These are phyloP conservation scores for Globisporangium takayamanum DNA, from an alignment of 352 stramenopile species.

Conservation along the genomic window DNA sequence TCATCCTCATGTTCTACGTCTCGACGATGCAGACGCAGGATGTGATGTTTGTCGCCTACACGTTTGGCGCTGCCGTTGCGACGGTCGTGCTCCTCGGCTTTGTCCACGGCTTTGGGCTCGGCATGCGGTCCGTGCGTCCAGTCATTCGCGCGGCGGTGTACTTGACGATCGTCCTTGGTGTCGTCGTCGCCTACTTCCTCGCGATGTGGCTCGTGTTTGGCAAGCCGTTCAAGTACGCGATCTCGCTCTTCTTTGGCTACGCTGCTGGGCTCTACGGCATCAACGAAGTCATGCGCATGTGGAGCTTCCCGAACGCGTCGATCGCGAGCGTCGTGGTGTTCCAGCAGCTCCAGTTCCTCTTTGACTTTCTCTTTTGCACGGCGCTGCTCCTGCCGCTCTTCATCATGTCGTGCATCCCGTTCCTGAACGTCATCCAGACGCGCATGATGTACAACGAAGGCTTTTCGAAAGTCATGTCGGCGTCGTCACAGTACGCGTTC, in stretches of 20 bases:
- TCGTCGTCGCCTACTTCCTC: constrained; percentile 57
- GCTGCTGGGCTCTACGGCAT: constrained; percentile 66
- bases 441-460: constrained; percentile 91
- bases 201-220: constrained; percentile 36
- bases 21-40: constrained; percentile 67
- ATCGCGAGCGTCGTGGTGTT: constrained; percentile 65
- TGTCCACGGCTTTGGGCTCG: constrained; percentile 27
- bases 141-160: constrained; percentile 54
- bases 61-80: constrained; percentile 43
- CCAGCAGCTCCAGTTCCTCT: constrained; percentile 78
- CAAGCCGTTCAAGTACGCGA: constrained; percentile 22
- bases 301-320: constrained; percentile 61
- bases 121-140: constrained; percentile 20
- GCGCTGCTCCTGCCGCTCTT: constrained; percentile 71
- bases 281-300: constrained; percentile 84
- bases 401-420: constrained; percentile 76
- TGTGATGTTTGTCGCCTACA: constrained; percentile 39
- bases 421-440: constrained; percentile 84
- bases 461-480: constrained; percentile 80
- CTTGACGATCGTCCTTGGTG: constrained; percentile 22
- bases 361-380: constrained; percentile 78
- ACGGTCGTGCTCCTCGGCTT: constrained; percentile 60
- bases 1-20: constrained; percentile 83
- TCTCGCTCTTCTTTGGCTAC: constrained; percentile 81
- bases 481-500: constrained; percentile 83